A percentile compares a stretch with the other conserved stretches of the same genome.
These are phyloP conservation scores for Xerocomellus dryophilus DNA, from an alignment of 768 basidiomycete species.

Conservation along the genomic window DNA sequence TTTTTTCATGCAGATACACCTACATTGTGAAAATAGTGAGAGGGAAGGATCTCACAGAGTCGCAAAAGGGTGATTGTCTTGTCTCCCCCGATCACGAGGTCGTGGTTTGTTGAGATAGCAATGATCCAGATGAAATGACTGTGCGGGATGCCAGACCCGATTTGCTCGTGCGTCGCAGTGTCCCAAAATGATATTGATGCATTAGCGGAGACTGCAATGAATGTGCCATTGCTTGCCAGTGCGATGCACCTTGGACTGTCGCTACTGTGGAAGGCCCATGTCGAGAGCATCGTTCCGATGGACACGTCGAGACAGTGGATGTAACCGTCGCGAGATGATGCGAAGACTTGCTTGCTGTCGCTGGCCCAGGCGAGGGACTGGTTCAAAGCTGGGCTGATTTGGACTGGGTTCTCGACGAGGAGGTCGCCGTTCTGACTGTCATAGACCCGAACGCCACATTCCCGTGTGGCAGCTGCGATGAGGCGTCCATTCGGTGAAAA, in stretches of 20 bases:
- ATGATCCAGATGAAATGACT: not conserved
- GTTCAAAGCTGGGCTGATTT: not conserved
- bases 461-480: not conserved
- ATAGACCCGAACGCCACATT: not conserved
- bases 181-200: not conserved
- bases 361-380: conserved; percentile 1
- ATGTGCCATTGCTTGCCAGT: not conserved
- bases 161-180: not conserved
- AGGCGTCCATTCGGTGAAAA: not conserved
- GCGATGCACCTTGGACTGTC: not conserved
- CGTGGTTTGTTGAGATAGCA: not conserved
- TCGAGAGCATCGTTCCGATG: not conserved
- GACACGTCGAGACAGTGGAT: not conserved
- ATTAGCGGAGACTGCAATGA: not conserved
- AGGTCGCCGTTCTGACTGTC: not conserved
- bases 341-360: not conserved
- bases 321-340: not conserved
- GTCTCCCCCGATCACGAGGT: not conserved
- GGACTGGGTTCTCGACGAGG: not conserved
- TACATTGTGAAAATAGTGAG: not conserved
- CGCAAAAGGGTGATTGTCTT: not conserved
- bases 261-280: not conserved
- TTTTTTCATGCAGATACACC: not conserved
- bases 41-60: not conserved
- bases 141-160: not conserved